Evolutionary conservation across 345 rosid genomes (phyloP), one percentile per base, ranked within the genome.

Genomic region (Microcos paniculata): DNA sequence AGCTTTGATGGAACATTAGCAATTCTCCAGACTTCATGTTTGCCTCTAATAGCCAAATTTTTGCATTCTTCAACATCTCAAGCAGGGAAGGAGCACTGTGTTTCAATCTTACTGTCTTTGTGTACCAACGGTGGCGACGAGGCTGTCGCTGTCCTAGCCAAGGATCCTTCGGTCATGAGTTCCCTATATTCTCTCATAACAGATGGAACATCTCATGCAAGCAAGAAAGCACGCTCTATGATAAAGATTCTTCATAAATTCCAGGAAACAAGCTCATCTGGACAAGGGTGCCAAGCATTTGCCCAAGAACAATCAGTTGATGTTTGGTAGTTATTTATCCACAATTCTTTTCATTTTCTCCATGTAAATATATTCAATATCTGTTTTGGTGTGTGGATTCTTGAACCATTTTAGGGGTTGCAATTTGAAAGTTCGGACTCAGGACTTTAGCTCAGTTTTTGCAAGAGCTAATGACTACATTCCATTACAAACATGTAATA

Each of bases 41-140:
- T 90, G 78, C 80, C 84, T 48, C 73, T 80, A 11, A 59, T 89
- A 16, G 68, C 69, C 4, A 80, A 82, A 74, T 59, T 82, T 19
- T 12, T 90, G 70, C 83, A 62, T n/a, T 80, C 89, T 14, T 4
- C 80, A 23, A 70, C 78, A 4, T 84, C 81, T 1, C 84, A 80
- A 77, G 62, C 76, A 0, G 90, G 81, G 80, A 89, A 85, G 70
- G 96, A 90, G 80, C 82, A 90, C 40, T 84, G 90, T 48, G 92
- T 79, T 61, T 85, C 88, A 46, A 76, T 88, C 53, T 69, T 94
- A 80, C 69, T 86, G 38, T 84, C 85, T 8, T 13, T 89, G 49
- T 88, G 97, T 77, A 68, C 65, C 51, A 80, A 85, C 75, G 88
- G 89, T 0, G 92, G 93, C 2, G 63, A 55, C 1, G 88, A 89